These are phyloP conservation scores for Barnettozyma hawaiiensis DNA, from an alignment of 1,139 yeast species.

Conservation along the genomic window DNA sequence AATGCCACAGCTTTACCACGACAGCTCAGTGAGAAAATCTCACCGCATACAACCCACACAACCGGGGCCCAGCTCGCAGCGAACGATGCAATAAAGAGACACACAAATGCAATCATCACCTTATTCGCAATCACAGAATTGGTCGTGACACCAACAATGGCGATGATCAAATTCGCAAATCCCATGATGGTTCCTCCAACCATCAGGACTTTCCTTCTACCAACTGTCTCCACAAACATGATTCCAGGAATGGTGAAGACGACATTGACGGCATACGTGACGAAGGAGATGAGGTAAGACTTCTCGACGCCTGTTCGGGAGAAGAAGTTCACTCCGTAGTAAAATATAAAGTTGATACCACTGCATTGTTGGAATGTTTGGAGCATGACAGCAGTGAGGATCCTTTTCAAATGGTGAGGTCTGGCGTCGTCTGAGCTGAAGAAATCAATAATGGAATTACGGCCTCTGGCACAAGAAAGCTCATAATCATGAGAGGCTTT, in stretches of 20 bases:
- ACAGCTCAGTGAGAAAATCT: conserved; percentile 71
- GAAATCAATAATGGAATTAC: conserved; percentile 51
- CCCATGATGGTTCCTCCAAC: conserved; percentile 66
- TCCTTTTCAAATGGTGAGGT: conserved; percentile 55
- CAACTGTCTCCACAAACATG: conserved; percentile 58
- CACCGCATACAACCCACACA: conserved; percentile 73
- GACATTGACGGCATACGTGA: conserved; percentile 70
- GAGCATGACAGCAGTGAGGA: conserved; percentile 61
- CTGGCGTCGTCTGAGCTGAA: conserved; percentile 63
- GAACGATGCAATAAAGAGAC: conserved; percentile 72
- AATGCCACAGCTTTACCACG: conserved; percentile 77
- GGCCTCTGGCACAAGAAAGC: conserved; percentile 46
- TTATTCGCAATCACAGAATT: conserved; percentile 48
- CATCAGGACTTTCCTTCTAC: conserved; percentile 56
- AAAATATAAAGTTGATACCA: conserved; percentile 74
- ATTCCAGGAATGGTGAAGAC: conserved; percentile 68
- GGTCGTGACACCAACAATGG: conserved; percentile 56
- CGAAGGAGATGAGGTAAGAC: conserved; percentile 60
- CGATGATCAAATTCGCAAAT: conserved; percentile 55
- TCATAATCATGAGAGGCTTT: conserved; percentile 76
- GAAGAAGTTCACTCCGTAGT: conserved; percentile 73
- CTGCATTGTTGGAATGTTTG: conserved; percentile 74
- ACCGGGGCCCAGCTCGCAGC: conserved; percentile 90
- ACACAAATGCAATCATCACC: conserved; percentile 72
- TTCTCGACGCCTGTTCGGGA: conserved; percentile 53